Evolutionary conservation across 1,139 yeast genomes (phyloP), one percentile per base, ranked within the genome.

Genomic region (Protomyces inundatus): DNA sequence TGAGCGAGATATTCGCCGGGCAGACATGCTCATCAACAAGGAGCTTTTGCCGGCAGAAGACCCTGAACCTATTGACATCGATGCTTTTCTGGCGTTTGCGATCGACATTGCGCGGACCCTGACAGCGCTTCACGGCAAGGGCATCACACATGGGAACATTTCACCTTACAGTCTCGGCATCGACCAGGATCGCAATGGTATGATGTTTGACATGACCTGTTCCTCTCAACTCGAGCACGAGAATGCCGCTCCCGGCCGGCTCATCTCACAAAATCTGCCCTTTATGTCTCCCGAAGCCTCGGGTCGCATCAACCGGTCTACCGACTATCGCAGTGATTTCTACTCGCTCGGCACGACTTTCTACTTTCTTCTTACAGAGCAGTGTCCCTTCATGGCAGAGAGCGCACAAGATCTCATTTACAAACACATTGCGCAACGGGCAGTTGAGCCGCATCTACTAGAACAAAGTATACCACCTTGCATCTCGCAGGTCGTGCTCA

Each of bases 271-370:
- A 5, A 48, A 46, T 4, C 14, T 61, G 32, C 64, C 64, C 9
- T 61, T 51, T 46, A 54, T 61, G 52, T 54, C 64, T 2, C 64
- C 64, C 5, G 64, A 61, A 32, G 55, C 60, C 12, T 46, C 61
- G 14, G 64, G 64, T 12, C 61, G 64, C 14, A 61, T 55, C 40
- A 55, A 55, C 34, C 51, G 64, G 7, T 51, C 55, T 32, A 58
- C 51, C n/a, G 64, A 61, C 50, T 54, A 39, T 14, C 61, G 64
- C 50, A 55, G 60, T 35, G 64, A 61, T 36, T 61, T 61, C 32
- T 61, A 61, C 40, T 61, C 64, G n/a, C 23, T 61, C 6, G 64
- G 64, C 2, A 55, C 51, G 9, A 36, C 54, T 16, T 61, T 61
- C 45, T 61, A 54, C 40, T 40, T 39, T 23, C n/a, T 61, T 6